Percentiles rank a stretch among this genome's conserved stretches.
phyloP scores from a whole-genome alignment of 164 flowering plant genomes.

The Nymphaea colorata region DNA sequence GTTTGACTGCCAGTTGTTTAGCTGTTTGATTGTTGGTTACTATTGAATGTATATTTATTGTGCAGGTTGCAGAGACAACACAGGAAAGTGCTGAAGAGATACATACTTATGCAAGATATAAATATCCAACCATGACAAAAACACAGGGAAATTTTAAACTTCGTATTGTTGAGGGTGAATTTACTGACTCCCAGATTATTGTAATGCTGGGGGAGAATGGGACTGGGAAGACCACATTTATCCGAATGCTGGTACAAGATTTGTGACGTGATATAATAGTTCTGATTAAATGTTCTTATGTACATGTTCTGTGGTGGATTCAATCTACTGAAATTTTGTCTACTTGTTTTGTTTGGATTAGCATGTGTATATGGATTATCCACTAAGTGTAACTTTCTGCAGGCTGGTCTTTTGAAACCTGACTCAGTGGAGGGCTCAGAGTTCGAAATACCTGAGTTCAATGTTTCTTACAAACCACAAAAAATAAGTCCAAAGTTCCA shows the following conservation, averaged over 20 bases:
- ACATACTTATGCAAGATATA: constrained; percentile 85
- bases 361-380: not conserved
- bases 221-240: constrained; percentile 97
- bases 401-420: constrained; percentile 96
- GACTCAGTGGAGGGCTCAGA: constrained; percentile 70
- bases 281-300: no score
- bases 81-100: constrained; percentile 91
- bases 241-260: constrained; percentile 88
- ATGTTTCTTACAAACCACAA: constrained; percentile 99
- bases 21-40: not conserved
- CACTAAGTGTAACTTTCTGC: constrained; percentile 8
- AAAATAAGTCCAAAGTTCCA: constrained; percentile 90
- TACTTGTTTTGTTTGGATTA: no score
- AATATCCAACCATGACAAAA: constrained; percentile 86
- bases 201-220: constrained; percentile 99
- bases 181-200: constrained; percentile 93
- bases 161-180: constrained; percentile 83
- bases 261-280: not conserved
- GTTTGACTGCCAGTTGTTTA: not conserved
- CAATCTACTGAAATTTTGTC: no score
- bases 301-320: no score
- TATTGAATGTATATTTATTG: constrained; percentile 5
- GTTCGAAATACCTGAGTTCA: constrained; percentile 84
- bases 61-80: constrained; percentile 93
- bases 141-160: constrained; percentile 85